A percentile compares a stretch with the other conserved stretches of the same genome.
phyloP scores from a whole-genome alignment of 352 stramenopile species.

The Lagenidium giganteum region DNA sequence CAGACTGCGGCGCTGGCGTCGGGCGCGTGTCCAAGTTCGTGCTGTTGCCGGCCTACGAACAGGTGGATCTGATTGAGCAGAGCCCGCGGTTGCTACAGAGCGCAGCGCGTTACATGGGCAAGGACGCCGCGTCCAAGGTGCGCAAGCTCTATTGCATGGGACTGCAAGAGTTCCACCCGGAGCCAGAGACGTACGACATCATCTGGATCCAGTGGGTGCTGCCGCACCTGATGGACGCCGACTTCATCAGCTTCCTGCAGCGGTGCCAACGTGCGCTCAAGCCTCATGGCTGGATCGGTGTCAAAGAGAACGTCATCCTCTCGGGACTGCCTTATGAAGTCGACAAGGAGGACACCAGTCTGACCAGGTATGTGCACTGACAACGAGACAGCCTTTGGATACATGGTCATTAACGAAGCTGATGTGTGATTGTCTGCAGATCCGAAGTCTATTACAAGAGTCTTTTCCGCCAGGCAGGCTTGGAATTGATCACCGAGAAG shows the following conservation, averaged over 20 bases:
- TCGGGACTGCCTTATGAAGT: slow-evolving; percentile 81
- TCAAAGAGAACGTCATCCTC: slow-evolving; percentile 92
- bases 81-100: slow-evolving; percentile 87
- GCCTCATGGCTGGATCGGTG: slow-evolving; percentile 49
- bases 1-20: slow-evolving; percentile 91
- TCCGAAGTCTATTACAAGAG: slow-evolving; percentile 87
- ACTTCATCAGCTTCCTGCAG: slow-evolving; percentile 91
- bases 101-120: slow-evolving; percentile 85
- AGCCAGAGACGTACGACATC: slow-evolving; percentile 83
- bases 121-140: slow-evolving; percentile 26
- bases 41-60: slow-evolving; percentile 82
- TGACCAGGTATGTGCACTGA: slow-evolving; percentile 81
- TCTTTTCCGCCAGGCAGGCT: slow-evolving; percentile 89
- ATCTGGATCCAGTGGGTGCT: slow-evolving; percentile 98
- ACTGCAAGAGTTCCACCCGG: slow-evolving; percentile 88
- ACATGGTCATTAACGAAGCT: background rate
- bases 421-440: slow-evolving; percentile 9
- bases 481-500: slow-evolving; percentile 79
- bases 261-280: slow-evolving; percentile 71
- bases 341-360: slow-evolving; percentile 92
- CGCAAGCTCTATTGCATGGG: slow-evolving; percentile 88
- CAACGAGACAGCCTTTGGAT: no score
- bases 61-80: slow-evolving; percentile 94
- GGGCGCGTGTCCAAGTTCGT: slow-evolving; percentile 94
- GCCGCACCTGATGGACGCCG: slow-evolving; percentile 92